A percentile compares a stretch with the other conserved stretches of the same genome.
Evolutionary conservation across 2,329 filamentous ascomycete species (phyloP).

Genomic region (Colletotrichum salicis): DNA sequence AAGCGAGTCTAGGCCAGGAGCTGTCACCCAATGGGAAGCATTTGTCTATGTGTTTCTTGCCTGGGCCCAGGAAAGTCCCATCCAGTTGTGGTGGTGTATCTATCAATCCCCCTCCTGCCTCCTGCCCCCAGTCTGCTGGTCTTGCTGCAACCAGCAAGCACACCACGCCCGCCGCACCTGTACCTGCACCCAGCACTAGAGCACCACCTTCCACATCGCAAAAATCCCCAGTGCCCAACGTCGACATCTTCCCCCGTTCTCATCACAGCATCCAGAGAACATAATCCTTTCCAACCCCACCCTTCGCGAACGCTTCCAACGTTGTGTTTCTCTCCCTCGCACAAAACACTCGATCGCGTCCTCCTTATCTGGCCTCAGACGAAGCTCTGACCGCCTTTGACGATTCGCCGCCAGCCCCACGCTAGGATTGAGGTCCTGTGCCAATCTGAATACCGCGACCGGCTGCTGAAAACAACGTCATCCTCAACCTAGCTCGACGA

Average conservation of each 20-base stretch:
- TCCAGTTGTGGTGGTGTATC: background rate
- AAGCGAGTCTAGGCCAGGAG: conserved; percentile 25
- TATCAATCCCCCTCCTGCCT: background rate
- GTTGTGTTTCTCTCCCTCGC: background rate
- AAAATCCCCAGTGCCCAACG: conserved; percentile 32
- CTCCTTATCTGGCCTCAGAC: conserved; percentile 27
- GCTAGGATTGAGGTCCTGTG: conserved; percentile 34
- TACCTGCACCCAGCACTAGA: conserved; percentile 19
- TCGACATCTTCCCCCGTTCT: conserved; percentile 23
- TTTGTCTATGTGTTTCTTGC: conserved; percentile 15
- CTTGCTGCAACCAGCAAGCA: conserved; percentile 26
- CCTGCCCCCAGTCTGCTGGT: background rate
- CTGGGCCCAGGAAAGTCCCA: background rate
- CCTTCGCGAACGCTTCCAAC: conserved; percentile 16
- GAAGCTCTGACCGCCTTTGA: conserved; percentile 36
- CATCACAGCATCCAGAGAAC: conserved; percentile 21
- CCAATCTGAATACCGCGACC: conserved; percentile 33
- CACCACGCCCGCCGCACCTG: conserved; percentile 8
- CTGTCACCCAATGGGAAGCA: conserved; percentile 11
- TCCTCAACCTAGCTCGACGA: conserved; percentile 21
- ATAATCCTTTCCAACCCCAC: conserved; percentile 29
- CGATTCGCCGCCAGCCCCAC: conserved; percentile 35
- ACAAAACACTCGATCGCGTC: conserved; percentile 16
- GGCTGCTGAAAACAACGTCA: conserved; percentile 35
- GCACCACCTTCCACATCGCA: conserved; percentile 24